Evolutionary conservation across 83 land plant genomes (phyloP).

Genomic region (Picea engelmannii): DNA sequence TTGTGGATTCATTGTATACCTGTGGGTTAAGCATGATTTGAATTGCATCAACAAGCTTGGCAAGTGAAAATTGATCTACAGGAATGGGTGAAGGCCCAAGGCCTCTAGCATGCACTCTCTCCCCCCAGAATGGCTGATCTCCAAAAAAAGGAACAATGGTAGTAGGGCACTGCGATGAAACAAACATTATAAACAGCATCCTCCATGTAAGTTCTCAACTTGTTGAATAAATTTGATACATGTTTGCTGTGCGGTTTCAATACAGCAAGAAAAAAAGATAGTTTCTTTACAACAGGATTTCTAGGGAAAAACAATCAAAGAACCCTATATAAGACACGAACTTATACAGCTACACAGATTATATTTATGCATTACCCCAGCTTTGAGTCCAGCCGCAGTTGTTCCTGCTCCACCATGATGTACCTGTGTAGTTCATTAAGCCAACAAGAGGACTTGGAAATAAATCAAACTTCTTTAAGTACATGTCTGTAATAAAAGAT

Average conservation of each 20-base stretch:
- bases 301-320: neutral
- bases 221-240: neutral
- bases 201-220: neutral
- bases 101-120: slow-evolving; percentile 77
- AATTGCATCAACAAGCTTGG: slow-evolving; percentile 71
- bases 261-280: neutral
- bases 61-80: slow-evolving; percentile 66
- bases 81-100: slow-evolving; percentile 87
- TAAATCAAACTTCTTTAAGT: no score
- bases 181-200: neutral
- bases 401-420: slow-evolving; percentile 98
- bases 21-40: slow-evolving; percentile 68
- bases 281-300: neutral
- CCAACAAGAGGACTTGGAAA: neutral
- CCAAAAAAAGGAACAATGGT: slow-evolving; percentile 88
- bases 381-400: slow-evolving; percentile 92
- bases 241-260: neutral
- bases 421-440: slow-evolving; percentile 45
- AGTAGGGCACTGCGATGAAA: slow-evolving; percentile 71
- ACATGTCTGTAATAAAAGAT: no score
- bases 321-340: neutral
- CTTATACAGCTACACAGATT: neutral
- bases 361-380: slow-evolving; percentile 55
- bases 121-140: slow-evolving; percentile 95
- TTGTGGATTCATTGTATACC: slow-evolving; percentile 30